Evolutionary conservation across 495 filamentous ascomycete genomes (phyloP), one percentile per base, ranked within the genome.

Genomic region (Parathielavia appendiculata): DNA sequence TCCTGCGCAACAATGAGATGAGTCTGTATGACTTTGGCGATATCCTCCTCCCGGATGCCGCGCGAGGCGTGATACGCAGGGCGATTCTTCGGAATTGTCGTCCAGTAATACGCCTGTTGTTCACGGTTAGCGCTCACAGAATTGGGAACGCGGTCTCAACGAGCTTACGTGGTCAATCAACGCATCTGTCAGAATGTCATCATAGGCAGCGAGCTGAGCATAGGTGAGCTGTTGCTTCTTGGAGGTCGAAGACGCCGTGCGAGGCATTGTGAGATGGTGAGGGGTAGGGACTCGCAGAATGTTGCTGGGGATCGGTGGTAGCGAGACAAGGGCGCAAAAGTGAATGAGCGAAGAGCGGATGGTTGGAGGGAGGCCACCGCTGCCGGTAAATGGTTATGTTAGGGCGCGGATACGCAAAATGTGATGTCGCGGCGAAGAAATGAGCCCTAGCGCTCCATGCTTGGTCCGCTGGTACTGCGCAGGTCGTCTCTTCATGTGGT

Each of bases 151-250:
- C 36, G 56, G 38, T 13, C 26, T 17, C 4, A 45, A 17, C 11
- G 22, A 20, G 79, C 89, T 69, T 80, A 97, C 93, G 72, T 89
- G 89, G 74, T 99, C 93, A 43, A 99, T 84, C 36, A 99, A 86
- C 57, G 88, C 87, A 84, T 99, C 95, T 0, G 93, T 97, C 61
- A 96, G 80, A 63, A 99, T 84, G 70, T 99, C 93, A 74, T 99
- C 93, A 76, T 97, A 97, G 56, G 87, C 86, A 30, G 90, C 85
- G 58, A 99, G 76, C 75, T 96, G 91, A 40, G 83, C 83, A 56
- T 97, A 76, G 13, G 90, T 96, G 61, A 97, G 76, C 64, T 83
- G 85, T 59, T 88, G 83, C 72, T 81, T 86, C 67, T 85, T 81
- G 14, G 56, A n/a, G 16, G 54, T 43, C 19, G 46, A 17, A 7